Conservation (phyloP, 2,329 filamentous ascomycete species). For the Fusarium ramigenum region DNA sequence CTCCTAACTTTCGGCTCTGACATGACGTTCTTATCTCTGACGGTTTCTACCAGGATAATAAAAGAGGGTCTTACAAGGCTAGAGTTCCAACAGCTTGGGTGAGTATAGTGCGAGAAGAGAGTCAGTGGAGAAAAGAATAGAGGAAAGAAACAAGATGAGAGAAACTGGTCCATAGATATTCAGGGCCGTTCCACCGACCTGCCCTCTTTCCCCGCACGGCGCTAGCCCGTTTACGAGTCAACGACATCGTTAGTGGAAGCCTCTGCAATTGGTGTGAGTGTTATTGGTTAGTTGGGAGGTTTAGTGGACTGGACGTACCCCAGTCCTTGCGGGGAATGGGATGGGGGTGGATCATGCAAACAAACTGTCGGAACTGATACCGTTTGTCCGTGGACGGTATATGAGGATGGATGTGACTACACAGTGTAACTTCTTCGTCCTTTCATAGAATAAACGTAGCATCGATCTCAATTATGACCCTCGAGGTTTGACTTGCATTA, state of each 20-base stretch:
- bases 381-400: neutral
- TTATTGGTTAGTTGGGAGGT: neutral
- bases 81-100: neutral
- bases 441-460: too few relatives aligned
- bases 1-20: neutral
- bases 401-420: rapidly evolving
- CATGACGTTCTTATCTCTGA: too few relatives aligned
- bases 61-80: neutral
- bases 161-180: neutral
- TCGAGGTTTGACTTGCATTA: neutral
- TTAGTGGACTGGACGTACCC: neutral
- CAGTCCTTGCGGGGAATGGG: neutral
- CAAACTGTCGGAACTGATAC: neutral
- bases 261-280: neutral
- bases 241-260: neutral
- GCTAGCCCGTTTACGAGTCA: neutral
- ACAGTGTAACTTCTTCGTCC: neutral
- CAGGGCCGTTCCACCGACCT: neutral
- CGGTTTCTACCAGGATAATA: neutral
- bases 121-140: neutral
- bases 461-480: rapidly evolving
- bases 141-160: neutral
- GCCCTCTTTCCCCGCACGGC: neutral
- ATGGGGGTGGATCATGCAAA: neutral
- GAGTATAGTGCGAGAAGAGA: neutral